These are phyloP conservation scores for Ogataea ramenticola DNA, from an alignment of 805 yeast species.

Conservation along the genomic window DNA sequence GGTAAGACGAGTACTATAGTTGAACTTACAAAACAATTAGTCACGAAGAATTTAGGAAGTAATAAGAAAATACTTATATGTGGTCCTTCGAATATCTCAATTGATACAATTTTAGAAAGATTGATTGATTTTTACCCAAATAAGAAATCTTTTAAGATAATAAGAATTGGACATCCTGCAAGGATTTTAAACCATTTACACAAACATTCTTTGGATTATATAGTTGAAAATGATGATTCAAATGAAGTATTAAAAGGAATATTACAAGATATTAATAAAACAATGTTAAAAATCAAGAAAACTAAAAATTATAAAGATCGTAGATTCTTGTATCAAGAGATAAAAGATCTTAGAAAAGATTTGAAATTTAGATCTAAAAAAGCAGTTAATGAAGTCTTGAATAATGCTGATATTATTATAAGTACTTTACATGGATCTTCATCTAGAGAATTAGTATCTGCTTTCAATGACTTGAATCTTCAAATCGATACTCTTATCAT, in stretches of 20 bases:
- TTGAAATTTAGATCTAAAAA: conserved; percentile 58
- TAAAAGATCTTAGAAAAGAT: conserved; percentile 66
- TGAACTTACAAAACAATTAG: conserved; percentile 71
- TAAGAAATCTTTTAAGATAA: conserved; percentile 30
- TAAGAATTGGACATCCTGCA: conserved; percentile 93
- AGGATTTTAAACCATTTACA: conserved; percentile 56
- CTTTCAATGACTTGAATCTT: conserved; percentile 25
- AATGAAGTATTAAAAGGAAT: conserved; percentile 63
- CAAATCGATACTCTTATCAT: conserved; percentile 77
- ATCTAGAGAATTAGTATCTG: conserved; percentile 53
- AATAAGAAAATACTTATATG: conserved; percentile 61
- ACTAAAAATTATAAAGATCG: conserved; percentile 59
- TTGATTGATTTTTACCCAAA: conserved; percentile 33
- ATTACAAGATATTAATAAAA: conserved; percentile 56
- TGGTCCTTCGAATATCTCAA: conserved; percentile 91
- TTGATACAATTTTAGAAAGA: conserved; percentile 84
- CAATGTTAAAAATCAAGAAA: conserved; percentile 48
- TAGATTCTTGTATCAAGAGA: conserved; percentile 57
- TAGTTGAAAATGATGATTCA: conserved; percentile 50
- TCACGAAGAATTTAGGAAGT: too few relatives aligned
- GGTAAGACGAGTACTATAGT: conserved; percentile 82
- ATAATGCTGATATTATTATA: conserved; percentile 60
- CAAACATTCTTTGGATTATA: conserved; percentile 69
- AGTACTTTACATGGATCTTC: conserved; percentile 89
- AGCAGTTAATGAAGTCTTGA: conserved; percentile 49